These are phyloP conservation scores for Globisporangium cylindrosporum DNA, from an alignment of 352 stramenopile species.

Conservation along the genomic window DNA sequence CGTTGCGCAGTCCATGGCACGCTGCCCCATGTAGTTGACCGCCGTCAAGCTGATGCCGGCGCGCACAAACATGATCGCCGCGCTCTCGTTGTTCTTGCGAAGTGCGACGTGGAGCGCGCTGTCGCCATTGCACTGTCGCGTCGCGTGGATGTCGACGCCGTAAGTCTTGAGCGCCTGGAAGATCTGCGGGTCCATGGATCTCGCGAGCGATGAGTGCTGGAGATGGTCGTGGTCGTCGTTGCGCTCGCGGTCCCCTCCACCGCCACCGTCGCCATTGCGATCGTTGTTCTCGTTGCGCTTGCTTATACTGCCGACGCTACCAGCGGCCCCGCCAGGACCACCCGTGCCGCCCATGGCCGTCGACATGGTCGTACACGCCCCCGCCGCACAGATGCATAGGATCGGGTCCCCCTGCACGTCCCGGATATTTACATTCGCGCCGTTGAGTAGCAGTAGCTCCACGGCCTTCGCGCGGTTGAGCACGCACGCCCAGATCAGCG, in stretches of 20 bases:
- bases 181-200: slow-evolving; percentile 48
- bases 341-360: slow-evolving; percentile 1
- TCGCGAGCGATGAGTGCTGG: slow-evolving; percentile 23
- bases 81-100: slow-evolving; percentile 63
- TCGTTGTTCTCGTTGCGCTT: slow-evolving; percentile 17
- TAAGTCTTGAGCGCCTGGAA: slow-evolving; percentile 49
- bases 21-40: slow-evolving; percentile 58
- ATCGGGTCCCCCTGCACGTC: slow-evolving; percentile 65
- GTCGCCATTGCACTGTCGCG: slow-evolving; percentile 58
- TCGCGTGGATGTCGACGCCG: slow-evolving; percentile 55
- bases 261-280: slow-evolving; percentile 20
- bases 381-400: slow-evolving; percentile 63
- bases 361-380: slow-evolving; percentile 27
- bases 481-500: slow-evolving; percentile 69
- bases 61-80: slow-evolving; percentile 64
- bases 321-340: not conserved
- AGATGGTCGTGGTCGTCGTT: slow-evolving; percentile 21
- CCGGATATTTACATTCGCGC: slow-evolving; percentile 55
- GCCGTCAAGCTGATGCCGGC: slow-evolving; percentile 64
- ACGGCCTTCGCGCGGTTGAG: slow-evolving; percentile 64
- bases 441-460: slow-evolving; percentile 49
- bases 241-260: slow-evolving; percentile 26
- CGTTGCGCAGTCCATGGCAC: slow-evolving; percentile 68
- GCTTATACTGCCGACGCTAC: not conserved
- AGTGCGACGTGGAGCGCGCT: slow-evolving; percentile 74